These are phyloP conservation scores for Alternaria sp. DNA, from an alignment of 2,329 filamentous ascomycete species.

Conservation along the genomic window DNA sequence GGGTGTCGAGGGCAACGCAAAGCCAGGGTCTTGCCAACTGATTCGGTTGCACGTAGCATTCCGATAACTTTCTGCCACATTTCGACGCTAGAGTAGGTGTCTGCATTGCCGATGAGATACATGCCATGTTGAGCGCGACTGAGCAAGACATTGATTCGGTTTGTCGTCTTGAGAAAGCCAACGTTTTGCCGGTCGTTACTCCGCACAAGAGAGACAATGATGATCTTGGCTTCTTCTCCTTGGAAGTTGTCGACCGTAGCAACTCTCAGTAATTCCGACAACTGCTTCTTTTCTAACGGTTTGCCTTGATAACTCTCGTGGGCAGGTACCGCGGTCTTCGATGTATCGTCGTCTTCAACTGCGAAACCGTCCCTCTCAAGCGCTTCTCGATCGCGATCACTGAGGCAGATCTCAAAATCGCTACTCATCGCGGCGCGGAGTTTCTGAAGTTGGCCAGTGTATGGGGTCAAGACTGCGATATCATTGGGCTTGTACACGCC, in stretches of 20 bases:
- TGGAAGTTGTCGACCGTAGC: slow-evolving; percentile 80
- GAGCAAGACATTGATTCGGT: slow-evolving; percentile 73
- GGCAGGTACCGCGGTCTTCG: not conserved
- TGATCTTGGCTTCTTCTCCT: slow-evolving; percentile 75
- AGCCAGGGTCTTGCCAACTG: slow-evolving; percentile 22
- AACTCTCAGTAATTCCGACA: slow-evolving; percentile 43
- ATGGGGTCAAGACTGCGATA: slow-evolving; percentile 74
- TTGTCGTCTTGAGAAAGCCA: slow-evolving; percentile 70
- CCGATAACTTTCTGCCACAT: slow-evolving; percentile 70
- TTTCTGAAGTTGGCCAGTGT: slow-evolving; percentile 63
- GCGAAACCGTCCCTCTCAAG: slow-evolving; percentile 48
- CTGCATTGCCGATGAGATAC: slow-evolving; percentile 71
- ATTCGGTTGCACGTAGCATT: slow-evolving; percentile 52
- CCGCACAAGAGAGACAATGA: slow-evolving; percentile 73
- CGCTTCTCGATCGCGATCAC: slow-evolving; percentile 66
- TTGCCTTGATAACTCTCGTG: slow-evolving; percentile 11
- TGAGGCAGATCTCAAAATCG: slow-evolving; percentile 67
- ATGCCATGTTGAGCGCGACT: slow-evolving; percentile 72
- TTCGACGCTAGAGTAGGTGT: slow-evolving; percentile 61
- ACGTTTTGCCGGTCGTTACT: slow-evolving; percentile 66
- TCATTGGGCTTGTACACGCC: slow-evolving; percentile 65
- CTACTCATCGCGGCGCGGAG: slow-evolving; percentile 55
- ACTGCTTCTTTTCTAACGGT: slow-evolving; percentile 29
- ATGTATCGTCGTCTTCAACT: not conserved
- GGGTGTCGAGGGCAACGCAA: slow-evolving; percentile 41